These are phyloP conservation scores for Thielaviopsis ethacetica DNA, from an alignment of 2,329 filamentous ascomycete genomes.

Conservation along the genomic window DNA sequence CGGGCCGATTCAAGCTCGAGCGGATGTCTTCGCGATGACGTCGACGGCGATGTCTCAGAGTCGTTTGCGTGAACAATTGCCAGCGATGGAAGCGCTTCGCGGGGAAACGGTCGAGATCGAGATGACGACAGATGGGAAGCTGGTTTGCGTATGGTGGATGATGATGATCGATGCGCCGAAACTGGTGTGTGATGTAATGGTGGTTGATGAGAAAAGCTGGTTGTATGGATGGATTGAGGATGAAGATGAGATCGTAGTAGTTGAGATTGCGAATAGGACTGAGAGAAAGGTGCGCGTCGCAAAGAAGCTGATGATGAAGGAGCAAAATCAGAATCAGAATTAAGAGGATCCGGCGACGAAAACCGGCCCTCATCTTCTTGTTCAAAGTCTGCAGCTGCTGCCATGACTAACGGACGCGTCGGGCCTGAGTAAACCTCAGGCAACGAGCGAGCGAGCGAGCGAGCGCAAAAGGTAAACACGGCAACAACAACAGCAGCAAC, in stretches of 20 bases:
- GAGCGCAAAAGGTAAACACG: not conserved
- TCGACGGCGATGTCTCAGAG: constrained; percentile 6
- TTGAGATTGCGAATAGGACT: not conserved
- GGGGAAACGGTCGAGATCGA: not conserved
- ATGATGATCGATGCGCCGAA: not conserved
- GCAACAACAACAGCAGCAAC: not conserved
- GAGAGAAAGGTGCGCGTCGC: constrained; percentile 3
- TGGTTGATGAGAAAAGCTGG: not conserved
- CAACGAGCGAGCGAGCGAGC: not conserved
- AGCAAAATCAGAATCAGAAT: constrained; percentile 7
- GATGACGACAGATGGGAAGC: not conserved
- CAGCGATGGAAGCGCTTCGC: not conserved
- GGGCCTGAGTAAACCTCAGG: not conserved
- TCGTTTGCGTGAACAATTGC: not conserved
- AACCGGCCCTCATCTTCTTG: not conserved
- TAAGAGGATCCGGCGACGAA: constrained; percentile 11
- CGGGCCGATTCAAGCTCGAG: constrained; percentile 41
- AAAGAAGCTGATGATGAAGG: not conserved
- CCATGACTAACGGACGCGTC: not conserved
- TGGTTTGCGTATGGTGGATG: not conserved
- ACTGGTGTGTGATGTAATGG: not conserved
- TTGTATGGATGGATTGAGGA: not conserved
- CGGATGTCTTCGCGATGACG: constrained; percentile 38
- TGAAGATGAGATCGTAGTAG: not conserved
- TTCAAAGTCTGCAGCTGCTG: not conserved